Percentiles rank a stretch among this genome's conserved stretches.
Evolutionary conservation across 768 basidiomycete species (phyloP).

Genomic region (Calocybe indica): DNA sequence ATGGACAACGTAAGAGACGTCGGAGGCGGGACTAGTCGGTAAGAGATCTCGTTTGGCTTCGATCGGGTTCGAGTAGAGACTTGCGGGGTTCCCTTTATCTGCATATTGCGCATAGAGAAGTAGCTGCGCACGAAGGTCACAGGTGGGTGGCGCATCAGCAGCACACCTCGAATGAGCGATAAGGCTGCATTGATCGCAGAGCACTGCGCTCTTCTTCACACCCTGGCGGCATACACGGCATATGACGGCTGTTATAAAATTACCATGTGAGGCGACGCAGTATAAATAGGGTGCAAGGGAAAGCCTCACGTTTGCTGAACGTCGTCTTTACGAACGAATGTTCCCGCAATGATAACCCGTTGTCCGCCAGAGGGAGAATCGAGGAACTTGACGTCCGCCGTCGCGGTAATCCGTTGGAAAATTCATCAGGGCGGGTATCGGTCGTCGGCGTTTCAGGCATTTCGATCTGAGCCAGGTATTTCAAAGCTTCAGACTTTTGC

Average conservation of each 20-base stretch:
- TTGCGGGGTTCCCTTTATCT: conserved; percentile 53
- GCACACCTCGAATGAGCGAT: conserved; percentile 82
- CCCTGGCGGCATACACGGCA: conserved; percentile 79
- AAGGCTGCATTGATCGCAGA: conserved; percentile 87
- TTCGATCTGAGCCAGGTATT: conserved; percentile 45
- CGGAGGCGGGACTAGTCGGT: conserved; percentile 47
- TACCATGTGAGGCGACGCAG: conserved; percentile 7
- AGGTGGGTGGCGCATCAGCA: conserved; percentile 67
- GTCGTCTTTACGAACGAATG: conserved; percentile 90
- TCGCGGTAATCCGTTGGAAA: conserved; percentile 25
- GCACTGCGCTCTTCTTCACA: conserved; percentile 81
- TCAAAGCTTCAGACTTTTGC: conserved; percentile 62
- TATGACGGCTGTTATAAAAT: conserved; percentile 55
- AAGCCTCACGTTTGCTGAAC: conserved; percentile 79
- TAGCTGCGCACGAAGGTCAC: conserved; percentile 79
- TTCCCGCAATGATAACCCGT: conserved; percentile 56
- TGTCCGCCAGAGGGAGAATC: conserved; percentile 30
- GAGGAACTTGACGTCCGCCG: conserved; percentile 36
- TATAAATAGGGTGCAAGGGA: conserved; percentile 2
- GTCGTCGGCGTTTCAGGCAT: conserved; percentile 35
- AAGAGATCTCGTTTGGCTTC: conserved; percentile 36
- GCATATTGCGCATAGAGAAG: conserved; percentile 74
- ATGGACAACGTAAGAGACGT: conserved; percentile 46
- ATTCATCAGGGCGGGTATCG: conserved; percentile 28
- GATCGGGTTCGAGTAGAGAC: conserved; percentile 46